A percentile compares a stretch with the other conserved stretches of the same genome.
These are phyloP conservation scores for Wickerhamomyces tratensis DNA, from an alignment of 805 yeast genomes.

Conservation along the genomic window DNA sequence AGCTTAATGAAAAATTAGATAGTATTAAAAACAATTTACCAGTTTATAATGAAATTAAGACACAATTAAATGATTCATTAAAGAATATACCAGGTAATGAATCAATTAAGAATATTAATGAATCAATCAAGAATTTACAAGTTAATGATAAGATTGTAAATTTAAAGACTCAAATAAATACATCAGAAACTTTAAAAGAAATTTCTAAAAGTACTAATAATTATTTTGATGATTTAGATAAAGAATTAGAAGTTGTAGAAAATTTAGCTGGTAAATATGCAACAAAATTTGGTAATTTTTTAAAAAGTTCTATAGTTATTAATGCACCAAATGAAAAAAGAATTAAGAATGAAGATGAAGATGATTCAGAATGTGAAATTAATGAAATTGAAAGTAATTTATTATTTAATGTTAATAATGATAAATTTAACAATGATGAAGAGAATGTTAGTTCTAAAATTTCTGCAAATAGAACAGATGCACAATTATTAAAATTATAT, in stretches of 20 bases:
- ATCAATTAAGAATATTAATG: slow-evolving; percentile 36
- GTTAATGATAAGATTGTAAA: neutral
- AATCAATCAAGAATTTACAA: neutral
- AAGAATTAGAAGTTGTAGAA: slow-evolving; percentile 67
- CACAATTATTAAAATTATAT: slow-evolving; percentile 48
- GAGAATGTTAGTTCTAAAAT: slow-evolving; percentile 19
- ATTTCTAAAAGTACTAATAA: slow-evolving; percentile 37
- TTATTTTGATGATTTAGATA: slow-evolving; percentile 62
- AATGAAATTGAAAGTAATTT: slow-evolving; percentile 29
- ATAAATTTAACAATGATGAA: slow-evolving; percentile 11
- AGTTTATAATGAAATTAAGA: slow-evolving; percentile 6
- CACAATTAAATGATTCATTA: no score
- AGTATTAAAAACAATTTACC: slow-evolving; percentile 18
- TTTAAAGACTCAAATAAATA: no score
- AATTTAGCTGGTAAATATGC: slow-evolving; percentile 54
- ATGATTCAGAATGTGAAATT: slow-evolving; percentile 5
- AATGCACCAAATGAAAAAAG: slow-evolving; percentile 11
- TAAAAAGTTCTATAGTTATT: slow-evolving; percentile 29
- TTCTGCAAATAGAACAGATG: slow-evolving; percentile 48
- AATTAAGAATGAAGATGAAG: slow-evolving; percentile 7
- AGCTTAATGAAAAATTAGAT: neutral
- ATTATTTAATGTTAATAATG: slow-evolving; percentile 32
- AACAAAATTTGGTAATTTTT: slow-evolving; percentile 45
- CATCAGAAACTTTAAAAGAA: neutral
- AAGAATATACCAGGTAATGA: slow-evolving; percentile 46